phyloP scores from a whole-genome alignment of 192 early-diverging fungal genomes.

The Coemansia reversa region DNA sequence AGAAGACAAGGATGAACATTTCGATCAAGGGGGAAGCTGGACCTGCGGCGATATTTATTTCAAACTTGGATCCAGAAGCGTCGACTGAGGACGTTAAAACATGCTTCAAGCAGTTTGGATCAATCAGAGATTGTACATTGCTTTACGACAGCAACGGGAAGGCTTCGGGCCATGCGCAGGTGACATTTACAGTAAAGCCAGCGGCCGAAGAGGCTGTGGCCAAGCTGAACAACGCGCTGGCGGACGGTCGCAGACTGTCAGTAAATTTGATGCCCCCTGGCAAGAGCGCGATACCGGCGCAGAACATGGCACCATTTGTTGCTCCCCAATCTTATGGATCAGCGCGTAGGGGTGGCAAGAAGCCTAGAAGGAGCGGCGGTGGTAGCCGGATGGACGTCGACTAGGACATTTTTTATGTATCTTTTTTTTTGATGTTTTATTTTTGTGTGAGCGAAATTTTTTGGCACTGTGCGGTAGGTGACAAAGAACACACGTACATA shows the following conservation, averaged over 20 bases:
- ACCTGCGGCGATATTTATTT: conserved; percentile 45
- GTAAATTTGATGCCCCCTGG: conserved; percentile 22
- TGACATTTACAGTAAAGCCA: conserved; percentile 39
- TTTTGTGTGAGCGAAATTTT: background rate
- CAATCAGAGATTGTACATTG: conserved; percentile 47
- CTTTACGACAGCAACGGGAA: conserved; percentile 44
- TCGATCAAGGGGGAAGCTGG: conserved; percentile 48
- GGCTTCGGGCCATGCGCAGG: conserved; percentile 51
- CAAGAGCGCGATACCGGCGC: background rate
- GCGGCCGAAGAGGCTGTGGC: conserved; percentile 45
- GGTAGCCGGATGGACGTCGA: conserved; percentile 47
- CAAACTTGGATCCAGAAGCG: conserved; percentile 52
- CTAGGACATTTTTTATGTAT: conserved; percentile 8
- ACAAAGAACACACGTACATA: conserved; percentile 9
- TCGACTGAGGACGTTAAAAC: conserved; percentile 53
- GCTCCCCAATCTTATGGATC: background rate
- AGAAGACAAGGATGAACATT: conserved; percentile 18
- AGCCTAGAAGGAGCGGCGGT: conserved; percentile 13
- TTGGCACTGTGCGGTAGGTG: conserved; percentile 12
- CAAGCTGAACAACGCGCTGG: conserved; percentile 45
- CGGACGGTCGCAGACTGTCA: conserved; percentile 48
- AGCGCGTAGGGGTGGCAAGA: background rate
- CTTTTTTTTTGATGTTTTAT: conserved; percentile 1
- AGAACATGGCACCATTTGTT: conserved; percentile 14
- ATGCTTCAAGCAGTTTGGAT: conserved; percentile 56